These are phyloP conservation scores for Arctostaphylos glauca DNA, from an alignment of 148 eudicot species.

Conservation along the genomic window DNA sequence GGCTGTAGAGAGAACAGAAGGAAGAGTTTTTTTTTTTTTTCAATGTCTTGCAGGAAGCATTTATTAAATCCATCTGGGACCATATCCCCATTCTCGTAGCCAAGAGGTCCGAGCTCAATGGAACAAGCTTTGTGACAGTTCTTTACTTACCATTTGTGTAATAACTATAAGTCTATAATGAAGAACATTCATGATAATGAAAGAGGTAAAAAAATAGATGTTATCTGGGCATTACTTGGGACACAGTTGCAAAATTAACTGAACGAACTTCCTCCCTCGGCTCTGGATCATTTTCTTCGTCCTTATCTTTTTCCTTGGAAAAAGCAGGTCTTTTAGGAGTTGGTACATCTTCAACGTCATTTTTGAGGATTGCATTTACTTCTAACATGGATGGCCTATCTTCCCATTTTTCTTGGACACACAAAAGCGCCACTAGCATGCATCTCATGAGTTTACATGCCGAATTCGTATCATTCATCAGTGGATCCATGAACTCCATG, in stretches of 20 bases:
- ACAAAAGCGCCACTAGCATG: slow-evolving; percentile 36
- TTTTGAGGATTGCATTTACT: slow-evolving; percentile 41
- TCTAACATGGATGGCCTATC: slow-evolving; percentile 50
- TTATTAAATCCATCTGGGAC: no score
- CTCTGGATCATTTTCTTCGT: slow-evolving; percentile 1
- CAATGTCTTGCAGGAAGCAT: no score
- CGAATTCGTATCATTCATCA: slow-evolving; percentile 25
- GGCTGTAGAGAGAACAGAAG: no score
- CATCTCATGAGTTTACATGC: slow-evolving; percentile 28
- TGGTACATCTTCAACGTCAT: slow-evolving; percentile 24
- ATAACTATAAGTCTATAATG: background rate
- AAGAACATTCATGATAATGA: background rate
- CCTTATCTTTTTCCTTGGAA: slow-evolving; percentile 15
- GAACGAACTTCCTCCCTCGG: slow-evolving; percentile 15
- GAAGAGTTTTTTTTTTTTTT: no score
- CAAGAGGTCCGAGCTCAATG: no score
- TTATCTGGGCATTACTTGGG: slow-evolving; percentile 27
- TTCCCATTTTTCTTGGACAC: slow-evolving; percentile 38
- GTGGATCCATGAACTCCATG: slow-evolving; percentile 36
- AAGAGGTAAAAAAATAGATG: background rate
- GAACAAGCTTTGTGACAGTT: no score
- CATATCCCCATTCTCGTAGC: no score
- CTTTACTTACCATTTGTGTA: background rate
- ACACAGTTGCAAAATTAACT: slow-evolving; percentile 10
- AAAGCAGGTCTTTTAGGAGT: slow-evolving; percentile 39